Base-by-base conservation (phyloP, 78 protist genomes). In the Speleostelium caveatum region DNA sequence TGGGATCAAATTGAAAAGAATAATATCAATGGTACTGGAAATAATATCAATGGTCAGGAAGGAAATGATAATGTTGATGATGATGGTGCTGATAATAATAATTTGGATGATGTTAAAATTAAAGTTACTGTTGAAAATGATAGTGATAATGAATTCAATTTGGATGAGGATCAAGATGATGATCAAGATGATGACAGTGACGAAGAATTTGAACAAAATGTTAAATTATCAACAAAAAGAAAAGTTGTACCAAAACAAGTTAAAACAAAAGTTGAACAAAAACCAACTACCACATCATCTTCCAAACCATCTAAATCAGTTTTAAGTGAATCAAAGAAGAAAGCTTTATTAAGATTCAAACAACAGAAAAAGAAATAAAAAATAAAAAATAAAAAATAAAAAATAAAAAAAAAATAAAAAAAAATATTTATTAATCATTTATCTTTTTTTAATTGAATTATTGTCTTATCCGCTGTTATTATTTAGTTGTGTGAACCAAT, bases 1-100 rank as follows among this genome's bases (percentile, higher is more conserved):
- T 72, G 78, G 78, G 21, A 72, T 17, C 45, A 24, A 32, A 41
- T 72, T 12, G 78, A 72, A 0, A 24, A 72, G 30, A 72, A 72
- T 53, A 45, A 69, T 10, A 69, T 28, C 7, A 28, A 3, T 28
- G 32, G 19, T 21, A 22, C 63, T 16, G 59, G 63, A 41, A 53
- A 72, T 14, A 69, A 69, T 6, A 17, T 45, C 51, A 26, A 28
- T 51, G 28, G 33, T 69, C 36, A 72, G 51, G 78, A 36, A 36
- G 51, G 45, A 21, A 36, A 45, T 33, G 32, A 45, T 53, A 51
- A 36, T 45, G 78, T 51, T 28, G 21, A 28, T 14, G 78, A 72
- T 28, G 65, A 72, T 51, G 78, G 33, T 12, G 22, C 30, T 41
- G 63, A 33, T 72, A 41, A 30, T 30, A 24, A 59, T n/a, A 68